Conservation (phyloP, 2,329 filamentous ascomycete species). For the Clarireedia monteithiana region DNA sequence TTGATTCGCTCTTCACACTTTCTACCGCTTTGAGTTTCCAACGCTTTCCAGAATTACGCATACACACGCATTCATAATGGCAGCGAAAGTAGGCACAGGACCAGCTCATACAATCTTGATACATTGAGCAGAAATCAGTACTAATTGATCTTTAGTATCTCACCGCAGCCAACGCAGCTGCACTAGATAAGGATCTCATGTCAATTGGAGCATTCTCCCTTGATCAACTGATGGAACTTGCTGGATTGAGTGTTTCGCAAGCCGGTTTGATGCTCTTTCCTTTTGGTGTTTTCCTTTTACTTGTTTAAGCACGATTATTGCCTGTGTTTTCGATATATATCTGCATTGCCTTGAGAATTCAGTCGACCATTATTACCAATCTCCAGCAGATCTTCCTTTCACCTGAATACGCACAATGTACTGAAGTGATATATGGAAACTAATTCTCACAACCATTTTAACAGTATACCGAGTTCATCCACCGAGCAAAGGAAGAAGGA, state of each 20-base stretch:
- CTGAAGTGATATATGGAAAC: too few relatives aligned
- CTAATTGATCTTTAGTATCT: conserved; percentile 54
- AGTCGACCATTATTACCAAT: background rate
- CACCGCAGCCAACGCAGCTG: conserved; percentile 76
- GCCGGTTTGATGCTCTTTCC: conserved; percentile 48
- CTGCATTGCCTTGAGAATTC: background rate
- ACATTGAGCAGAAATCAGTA: background rate
- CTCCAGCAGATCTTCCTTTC: background rate
- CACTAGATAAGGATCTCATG: conserved; percentile 93
- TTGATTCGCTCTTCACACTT: too few relatives aligned
- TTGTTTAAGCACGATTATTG: background rate
- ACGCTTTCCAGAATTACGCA: background rate
- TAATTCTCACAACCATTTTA: background rate
- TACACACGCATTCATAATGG: background rate
- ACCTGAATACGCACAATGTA: too few relatives aligned
- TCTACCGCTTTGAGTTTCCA: background rate
- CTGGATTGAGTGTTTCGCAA: conserved; percentile 87
- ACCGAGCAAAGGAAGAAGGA: conserved; percentile 55
- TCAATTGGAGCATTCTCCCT: conserved; percentile 79
- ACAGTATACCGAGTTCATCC: conserved; percentile 81
- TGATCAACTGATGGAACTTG: conserved; percentile 95
- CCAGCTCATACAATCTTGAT: too few relatives aligned
- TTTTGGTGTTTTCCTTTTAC: background rate
- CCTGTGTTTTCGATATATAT: background rate
- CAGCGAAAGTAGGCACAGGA: background rate